Evolutionary conservation across 1,284 basidiomycete species (phyloP).

Genomic region (Ceratobasidium sp.): DNA sequence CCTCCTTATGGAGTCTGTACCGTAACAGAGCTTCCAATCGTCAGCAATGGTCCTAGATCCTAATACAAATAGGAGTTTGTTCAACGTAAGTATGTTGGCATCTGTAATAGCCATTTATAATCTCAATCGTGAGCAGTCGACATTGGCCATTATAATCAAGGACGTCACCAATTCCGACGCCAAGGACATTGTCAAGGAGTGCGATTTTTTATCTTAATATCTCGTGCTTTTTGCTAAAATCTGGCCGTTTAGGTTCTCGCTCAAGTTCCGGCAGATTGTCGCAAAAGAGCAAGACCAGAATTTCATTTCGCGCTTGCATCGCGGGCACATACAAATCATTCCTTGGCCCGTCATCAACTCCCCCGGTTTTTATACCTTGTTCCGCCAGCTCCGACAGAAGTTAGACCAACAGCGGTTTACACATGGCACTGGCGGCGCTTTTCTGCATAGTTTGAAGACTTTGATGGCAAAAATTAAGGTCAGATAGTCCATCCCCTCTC

Average conservation of each 20-base stretch:
- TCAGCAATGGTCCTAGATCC: slow-evolving; percentile 69
- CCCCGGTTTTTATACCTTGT: slow-evolving; percentile 65
- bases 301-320: slow-evolving; percentile 68
- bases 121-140: slow-evolving; percentile 54
- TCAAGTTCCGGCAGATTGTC: slow-evolving; percentile 68
- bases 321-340: slow-evolving; percentile 65
- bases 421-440: slow-evolving; percentile 63
- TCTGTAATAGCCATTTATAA: neutral
- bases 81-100: slow-evolving; percentile 51
- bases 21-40: slow-evolving; percentile 69
- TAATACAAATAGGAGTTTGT: slow-evolving; percentile 65
- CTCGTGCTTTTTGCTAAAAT: neutral
- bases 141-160: slow-evolving; percentile 71
- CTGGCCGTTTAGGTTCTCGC: slow-evolving; percentile 57
- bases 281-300: slow-evolving; percentile 68
- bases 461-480: slow-evolving; percentile 75
- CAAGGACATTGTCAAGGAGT: slow-evolving; percentile 62
- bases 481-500: too few relatives aligned
- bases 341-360: slow-evolving; percentile 75
- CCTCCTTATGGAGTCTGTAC: slow-evolving; percentile 46
- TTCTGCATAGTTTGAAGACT: slow-evolving; percentile 67
- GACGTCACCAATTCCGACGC: slow-evolving; percentile 70
- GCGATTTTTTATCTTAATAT: neutral
- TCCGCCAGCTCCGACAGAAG: slow-evolving; percentile 59
- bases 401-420: slow-evolving; percentile 61